Base-by-base conservation (phyloP, 2,329 filamentous ascomycete species). In the Fusarium sublunatum region DNA sequence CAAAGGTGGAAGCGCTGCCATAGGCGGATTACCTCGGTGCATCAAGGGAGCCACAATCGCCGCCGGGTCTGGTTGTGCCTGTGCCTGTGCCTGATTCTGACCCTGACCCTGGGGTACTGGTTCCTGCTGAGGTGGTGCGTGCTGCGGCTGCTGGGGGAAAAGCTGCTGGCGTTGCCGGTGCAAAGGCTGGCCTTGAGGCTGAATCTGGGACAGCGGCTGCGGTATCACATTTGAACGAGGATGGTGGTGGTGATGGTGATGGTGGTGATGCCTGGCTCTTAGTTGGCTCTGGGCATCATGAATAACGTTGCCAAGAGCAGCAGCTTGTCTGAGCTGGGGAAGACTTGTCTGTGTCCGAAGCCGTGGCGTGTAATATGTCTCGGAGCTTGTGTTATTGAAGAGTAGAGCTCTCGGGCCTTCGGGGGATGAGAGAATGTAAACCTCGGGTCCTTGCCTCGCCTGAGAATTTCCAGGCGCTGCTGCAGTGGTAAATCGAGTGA, bases 361-460 rank as follows among this genome's bases (percentile, higher is more conserved):
- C 32, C 77, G 77, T 26, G 82, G 81, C 2, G 81, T 86, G 57
- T 79, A 83, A 56, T 83, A 88, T 10, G 81, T 76, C 25, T 85
- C 84, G 2, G 77, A 71, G 11, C 74, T 74, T 39, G 78, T 75
- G 58, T 81, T 79, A 65, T 83, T 86, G 36, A 89, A 75, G 7
- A 89, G 72, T 2, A 89, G 73, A 6, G 81, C 86, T 19, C 82
- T 81, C 1, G 86, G 87, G 1, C 87, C 87, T 38, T 79, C 78
- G 1, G 86, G 86, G 0, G 87, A 88, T 13, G 81, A 84, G 7
- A 89, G 71, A 24, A 89, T 82, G 64, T 88, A 89, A 2, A 88
- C 83, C 56, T 86, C 82, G 0, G 81, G 77, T 2, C 71, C 73
- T 24, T 75, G 75, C 29, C 71, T 52, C 44, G 70, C 8, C 28